phyloP scores from a whole-genome alignment of 2,329 filamentous ascomycete species.

The Penicillium brevicompactum region DNA sequence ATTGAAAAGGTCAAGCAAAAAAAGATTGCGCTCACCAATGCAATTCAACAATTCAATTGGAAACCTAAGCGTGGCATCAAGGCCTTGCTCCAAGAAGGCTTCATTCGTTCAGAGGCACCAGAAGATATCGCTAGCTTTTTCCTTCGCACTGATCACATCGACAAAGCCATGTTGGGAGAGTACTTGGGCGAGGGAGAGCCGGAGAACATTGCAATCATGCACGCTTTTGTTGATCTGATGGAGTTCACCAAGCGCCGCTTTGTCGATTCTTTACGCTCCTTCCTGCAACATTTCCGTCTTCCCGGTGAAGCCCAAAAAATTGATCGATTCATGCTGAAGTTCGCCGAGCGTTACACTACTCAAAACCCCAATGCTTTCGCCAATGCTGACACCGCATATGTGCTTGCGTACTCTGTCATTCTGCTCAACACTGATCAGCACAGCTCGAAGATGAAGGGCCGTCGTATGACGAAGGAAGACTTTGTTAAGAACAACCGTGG shows the following conservation, averaged over 20 bases:
- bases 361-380: conserved; percentile 97
- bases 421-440: conserved; percentile 95
- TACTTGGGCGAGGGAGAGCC: conserved; percentile 92
- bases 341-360: conserved; percentile 91
- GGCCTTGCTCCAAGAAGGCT: conserved; percentile 76
- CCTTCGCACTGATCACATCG: conserved; percentile 75
- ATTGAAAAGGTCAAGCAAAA: conserved; percentile 93
- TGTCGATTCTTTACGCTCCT: conserved; percentile 86
- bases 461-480: conserved; percentile 91
- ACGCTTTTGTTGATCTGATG: conserved; percentile 95
- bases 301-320: conserved; percentile 98
- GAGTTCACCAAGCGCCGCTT: conserved; percentile 90
- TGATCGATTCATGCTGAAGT: conserved; percentile 98
- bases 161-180: conserved; percentile 91
- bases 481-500: conserved; percentile 99
- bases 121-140: conserved; percentile 85
- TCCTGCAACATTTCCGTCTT: conserved; percentile 90
- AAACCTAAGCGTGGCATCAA: conserved; percentile 96
- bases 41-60: conserved; percentile 91
- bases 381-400: conserved; percentile 96
- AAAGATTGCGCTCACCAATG: conserved; percentile 89
- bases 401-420: conserved; percentile 94
- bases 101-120: conserved; percentile 77
- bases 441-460: conserved; percentile 77
- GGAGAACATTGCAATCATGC: conserved; percentile 95